Conservation (phyloP, 2,329 filamentous ascomycete species). For the Arthrobotrys conoides region DNA sequence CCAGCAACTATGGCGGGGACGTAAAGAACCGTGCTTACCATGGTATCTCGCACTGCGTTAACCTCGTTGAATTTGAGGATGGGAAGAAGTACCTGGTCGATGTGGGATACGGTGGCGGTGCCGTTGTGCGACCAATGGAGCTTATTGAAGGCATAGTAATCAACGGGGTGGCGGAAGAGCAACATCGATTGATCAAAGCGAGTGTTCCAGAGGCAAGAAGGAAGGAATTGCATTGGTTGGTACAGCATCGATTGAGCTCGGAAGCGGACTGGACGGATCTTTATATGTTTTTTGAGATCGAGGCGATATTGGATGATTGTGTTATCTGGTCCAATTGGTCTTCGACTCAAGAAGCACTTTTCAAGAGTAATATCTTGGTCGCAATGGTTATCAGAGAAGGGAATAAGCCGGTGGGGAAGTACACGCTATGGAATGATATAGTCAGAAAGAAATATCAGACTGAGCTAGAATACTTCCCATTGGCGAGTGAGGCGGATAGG, state of each 20-base stretch:
- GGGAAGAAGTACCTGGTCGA: constrained; percentile 39
- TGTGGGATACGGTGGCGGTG: constrained; percentile 28
- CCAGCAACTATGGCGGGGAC: constrained; percentile 10
- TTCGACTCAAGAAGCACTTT: constrained; percentile 18
- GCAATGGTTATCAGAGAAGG: constrained; percentile 42
- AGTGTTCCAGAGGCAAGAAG: constrained; percentile 35
- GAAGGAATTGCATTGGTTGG: constrained; percentile 36
- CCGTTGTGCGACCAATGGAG: constrained; percentile 31
- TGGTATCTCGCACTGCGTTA: constrained; percentile 42
- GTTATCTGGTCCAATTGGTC: constrained; percentile 44
- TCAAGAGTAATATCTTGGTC: constrained; percentile 41
- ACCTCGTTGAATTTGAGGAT: constrained; percentile 43
- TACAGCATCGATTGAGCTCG: constrained; percentile 11
- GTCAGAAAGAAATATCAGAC: constrained; percentile 28
- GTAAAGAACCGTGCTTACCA: constrained; percentile 30
- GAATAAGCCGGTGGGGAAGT: constrained; percentile 37
- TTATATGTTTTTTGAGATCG: constrained; percentile 52
- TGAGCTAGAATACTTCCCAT: constrained; percentile 13
- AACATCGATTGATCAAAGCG: constrained; percentile 40
- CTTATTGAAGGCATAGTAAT: constrained; percentile 28
- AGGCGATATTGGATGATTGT: constrained; percentile 43
- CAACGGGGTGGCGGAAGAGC: constrained; percentile 24
- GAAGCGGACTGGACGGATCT: constrained; percentile 33
- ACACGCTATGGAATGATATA: constrained; percentile 33
- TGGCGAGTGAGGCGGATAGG: constrained; percentile 40